Percentiles rank a stretch among this genome's conserved stretches.
Conservation (phyloP, 2,329 filamentous ascomycete species). For the Neofusicoccum umdonicola region DNA sequence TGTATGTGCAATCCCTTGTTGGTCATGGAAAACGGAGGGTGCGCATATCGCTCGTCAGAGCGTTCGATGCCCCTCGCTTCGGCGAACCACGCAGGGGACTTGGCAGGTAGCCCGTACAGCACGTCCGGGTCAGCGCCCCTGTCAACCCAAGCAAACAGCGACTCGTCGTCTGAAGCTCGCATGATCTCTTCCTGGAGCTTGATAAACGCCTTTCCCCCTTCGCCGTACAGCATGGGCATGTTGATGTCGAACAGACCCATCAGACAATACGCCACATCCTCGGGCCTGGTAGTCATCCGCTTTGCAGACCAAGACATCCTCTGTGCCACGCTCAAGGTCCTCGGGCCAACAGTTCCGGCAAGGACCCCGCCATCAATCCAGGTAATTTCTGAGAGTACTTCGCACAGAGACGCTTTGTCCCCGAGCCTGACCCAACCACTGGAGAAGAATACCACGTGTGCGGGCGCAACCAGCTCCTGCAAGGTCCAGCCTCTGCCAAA, state of each 20-base stretch:
- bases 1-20: too few species aligned
- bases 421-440: background rate
- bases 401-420: background rate
- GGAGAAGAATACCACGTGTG: constrained; percentile 9
- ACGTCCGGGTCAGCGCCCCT: background rate
- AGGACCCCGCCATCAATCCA: background rate
- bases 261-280: constrained; percentile 17
- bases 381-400: background rate
- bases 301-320: constrained; percentile 16
- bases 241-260: constrained; percentile 18
- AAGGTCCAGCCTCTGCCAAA: constrained; percentile 18
- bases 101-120: background rate
- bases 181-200: constrained; percentile 18
- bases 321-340: background rate
- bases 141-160: constrained; percentile 12
- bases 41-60: too few species aligned
- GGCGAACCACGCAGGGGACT: too few species aligned
- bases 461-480: constrained; percentile 19
- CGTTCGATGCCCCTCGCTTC: background rate
- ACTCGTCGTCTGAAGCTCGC: constrained; percentile 2
- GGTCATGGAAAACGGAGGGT: too few species aligned
- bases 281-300: background rate
- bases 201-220: constrained; percentile 18
- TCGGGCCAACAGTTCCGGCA: background rate
- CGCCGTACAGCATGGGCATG: constrained; percentile 19